Percentiles rank a stretch among this genome's conserved stretches.
phyloP scores from a whole-genome alignment of 345 rosid genomes.

The Ceriops zippeliana region DNA sequence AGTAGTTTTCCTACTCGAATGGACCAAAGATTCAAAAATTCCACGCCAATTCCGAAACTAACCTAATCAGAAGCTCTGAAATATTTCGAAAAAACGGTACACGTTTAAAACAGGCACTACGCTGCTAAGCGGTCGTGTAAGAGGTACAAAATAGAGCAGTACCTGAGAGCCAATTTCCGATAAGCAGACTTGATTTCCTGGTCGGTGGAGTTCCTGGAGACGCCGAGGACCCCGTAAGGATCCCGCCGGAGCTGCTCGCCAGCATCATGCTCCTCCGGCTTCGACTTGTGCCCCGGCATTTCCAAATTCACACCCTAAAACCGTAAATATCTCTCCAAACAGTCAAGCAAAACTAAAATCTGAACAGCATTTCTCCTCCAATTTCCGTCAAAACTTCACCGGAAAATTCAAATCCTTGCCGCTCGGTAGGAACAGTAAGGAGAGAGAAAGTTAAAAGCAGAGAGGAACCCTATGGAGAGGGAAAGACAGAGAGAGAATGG shows the following conservation, averaged over 20 bases:
- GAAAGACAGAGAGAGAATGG: conserved; percentile 4
- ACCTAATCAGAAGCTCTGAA: conserved; percentile 1
- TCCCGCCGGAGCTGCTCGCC: conserved; percentile 78
- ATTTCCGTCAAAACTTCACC: neutral
- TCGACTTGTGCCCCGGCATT: conserved; percentile 29
- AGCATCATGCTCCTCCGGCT: conserved; percentile 57
- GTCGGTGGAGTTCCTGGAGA: conserved; percentile 73
- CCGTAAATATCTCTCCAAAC: neutral
- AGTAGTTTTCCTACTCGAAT: neutral
- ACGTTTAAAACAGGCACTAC: neutral
- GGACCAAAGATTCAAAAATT: neutral
- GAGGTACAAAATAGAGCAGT: neutral
- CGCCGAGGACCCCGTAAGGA: conserved; percentile 84
- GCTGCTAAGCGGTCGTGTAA: neutral
- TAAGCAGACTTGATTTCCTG: conserved; percentile 92
- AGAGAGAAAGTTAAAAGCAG: neutral
- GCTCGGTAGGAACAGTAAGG: neutral
- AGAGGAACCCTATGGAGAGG: conserved; percentile 12
- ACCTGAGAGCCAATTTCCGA: conserved; percentile 96
- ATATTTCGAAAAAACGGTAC: conserved; percentile 1
- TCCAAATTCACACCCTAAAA: conserved; percentile 6
- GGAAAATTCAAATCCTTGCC: neutral
- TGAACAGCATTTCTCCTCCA: neutral
- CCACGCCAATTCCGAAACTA: neutral
- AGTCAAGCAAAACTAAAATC: neutral